A percentile compares a stretch with the other conserved stretches of the same genome.
Conservation (phyloP, 306 rosid genomes). For the Amphicarpaea edgeworthii region DNA sequence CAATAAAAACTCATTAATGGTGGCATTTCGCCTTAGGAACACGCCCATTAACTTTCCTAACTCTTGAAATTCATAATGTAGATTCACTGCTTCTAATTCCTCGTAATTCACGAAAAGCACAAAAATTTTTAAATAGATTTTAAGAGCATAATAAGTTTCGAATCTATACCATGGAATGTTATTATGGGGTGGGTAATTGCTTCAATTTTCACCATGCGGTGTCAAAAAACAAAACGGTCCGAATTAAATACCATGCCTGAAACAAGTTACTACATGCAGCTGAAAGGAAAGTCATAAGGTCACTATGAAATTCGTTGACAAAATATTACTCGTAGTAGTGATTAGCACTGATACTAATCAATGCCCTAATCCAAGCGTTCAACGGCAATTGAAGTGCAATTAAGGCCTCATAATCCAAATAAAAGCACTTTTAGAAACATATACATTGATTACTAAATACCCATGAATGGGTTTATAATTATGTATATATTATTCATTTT, state of each 20-base stretch:
- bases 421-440: not conserved
- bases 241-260: slow-evolving; percentile 34
- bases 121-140: not conserved
- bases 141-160: slow-evolving; percentile 12
- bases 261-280: too few species aligned
- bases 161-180: not conserved
- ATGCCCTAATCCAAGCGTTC: slow-evolving; percentile 20
- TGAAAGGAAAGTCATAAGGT: slow-evolving; percentile 18
- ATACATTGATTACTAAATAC: too few species aligned
- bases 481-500: too few species aligned
- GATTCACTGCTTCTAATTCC: slow-evolving; percentile 39
- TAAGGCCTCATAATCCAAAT: slow-evolving; percentile 34
- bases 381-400: slow-evolving; percentile 27
- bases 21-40: slow-evolving; percentile 27
- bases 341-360: too few species aligned
- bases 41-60: not conserved
- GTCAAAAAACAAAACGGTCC: slow-evolving; percentile 16
- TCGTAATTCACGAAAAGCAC: slow-evolving; percentile 15
- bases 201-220: slow-evolving; percentile 18
- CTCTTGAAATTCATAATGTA: slow-evolving; percentile 38
- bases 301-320: slow-evolving; percentile 11
- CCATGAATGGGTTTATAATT: too few species aligned
- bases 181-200: not conserved
- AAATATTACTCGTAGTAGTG: not conserved
- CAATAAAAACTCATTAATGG: slow-evolving; percentile 43